Evolutionary conservation across 192 early-diverging fungal species (phyloP).

Genomic region (Irineochytrium annulatum): DNA sequence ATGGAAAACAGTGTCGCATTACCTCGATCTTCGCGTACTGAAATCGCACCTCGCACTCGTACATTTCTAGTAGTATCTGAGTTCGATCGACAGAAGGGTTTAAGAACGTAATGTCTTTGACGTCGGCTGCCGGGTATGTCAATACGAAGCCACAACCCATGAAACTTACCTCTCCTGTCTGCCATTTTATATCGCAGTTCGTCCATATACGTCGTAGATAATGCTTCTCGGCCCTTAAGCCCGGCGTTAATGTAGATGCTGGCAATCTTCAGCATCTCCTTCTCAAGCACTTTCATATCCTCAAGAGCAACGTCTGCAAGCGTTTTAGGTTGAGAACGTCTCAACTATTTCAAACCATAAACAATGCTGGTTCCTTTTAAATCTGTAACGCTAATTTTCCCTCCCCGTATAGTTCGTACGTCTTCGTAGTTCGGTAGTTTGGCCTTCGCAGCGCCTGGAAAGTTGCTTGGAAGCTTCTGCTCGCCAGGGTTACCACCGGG

Average conservation of each 20-base stretch:
- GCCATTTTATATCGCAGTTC: conserved; percentile 34
- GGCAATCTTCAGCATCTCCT: conserved; percentile 39
- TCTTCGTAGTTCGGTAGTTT: conserved; percentile 33
- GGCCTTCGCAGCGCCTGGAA: not conserved
- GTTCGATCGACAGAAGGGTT: conserved; percentile 42
- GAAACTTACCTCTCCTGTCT: conserved; percentile 26
- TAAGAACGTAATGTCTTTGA: conserved; percentile 41
- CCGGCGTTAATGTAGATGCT: conserved; percentile 47
- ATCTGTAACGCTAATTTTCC: conserved; percentile 33
- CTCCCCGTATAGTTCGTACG: conserved; percentile 27
- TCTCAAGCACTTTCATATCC: conserved; percentile 45
- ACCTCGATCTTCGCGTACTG: conserved; percentile 52
- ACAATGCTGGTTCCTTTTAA: conserved; percentile 33
- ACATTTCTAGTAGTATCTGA: conserved; percentile 48
- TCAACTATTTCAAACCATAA: conserved; percentile 39
- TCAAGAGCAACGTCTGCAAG: conserved; percentile 39
- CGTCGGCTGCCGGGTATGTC: conserved; percentile 32
- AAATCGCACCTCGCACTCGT: conserved; percentile 46
- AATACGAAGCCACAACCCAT: too few relatives aligned
- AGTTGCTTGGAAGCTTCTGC: not conserved
- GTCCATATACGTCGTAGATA: conserved; percentile 32
- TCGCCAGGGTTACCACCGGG: not conserved
- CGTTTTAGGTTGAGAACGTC: not conserved
- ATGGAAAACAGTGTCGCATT: not conserved
- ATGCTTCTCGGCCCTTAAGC: conserved; percentile 7